A percentile compares a stretch with the other conserved stretches of the same genome.
Evolutionary conservation across 345 rosid species (phyloP).

Genomic region (Lepidium sativum): DNA sequence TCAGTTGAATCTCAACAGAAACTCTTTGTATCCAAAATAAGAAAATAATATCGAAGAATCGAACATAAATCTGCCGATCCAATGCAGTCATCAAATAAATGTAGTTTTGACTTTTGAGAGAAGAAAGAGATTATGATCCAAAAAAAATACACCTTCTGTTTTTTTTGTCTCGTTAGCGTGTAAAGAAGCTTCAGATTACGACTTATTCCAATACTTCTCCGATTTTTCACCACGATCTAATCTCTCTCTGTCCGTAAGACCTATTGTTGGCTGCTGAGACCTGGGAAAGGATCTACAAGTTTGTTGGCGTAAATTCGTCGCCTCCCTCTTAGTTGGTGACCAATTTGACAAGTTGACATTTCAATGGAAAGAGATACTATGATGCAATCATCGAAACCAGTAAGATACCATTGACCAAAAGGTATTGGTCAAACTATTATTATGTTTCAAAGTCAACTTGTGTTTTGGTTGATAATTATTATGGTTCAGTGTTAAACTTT

Average conservation of each 20-base stretch:
- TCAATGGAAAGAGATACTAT: neutral
- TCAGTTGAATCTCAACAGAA: neutral
- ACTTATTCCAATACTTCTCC: neutral
- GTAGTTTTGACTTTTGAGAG: conserved; percentile 12
- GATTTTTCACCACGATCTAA: neutral
- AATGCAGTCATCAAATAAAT: neutral
- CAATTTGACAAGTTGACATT: conserved; percentile 11
- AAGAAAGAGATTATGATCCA: neutral
- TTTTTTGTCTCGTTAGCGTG: neutral
- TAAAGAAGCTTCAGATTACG: conserved; percentile 11
- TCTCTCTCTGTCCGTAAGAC: neutral
- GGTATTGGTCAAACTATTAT: too few relatives aligned
- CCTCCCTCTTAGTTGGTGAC: conserved; percentile 17
- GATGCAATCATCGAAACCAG: conserved; percentile 1
- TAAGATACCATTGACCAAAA: neutral
- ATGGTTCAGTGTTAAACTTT: conserved; percentile 24
- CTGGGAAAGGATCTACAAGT: conserved; percentile 15
- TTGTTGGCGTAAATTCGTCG: conserved; percentile 14
- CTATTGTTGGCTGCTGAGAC: conserved; percentile 18
- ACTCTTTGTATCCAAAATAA: neutral
- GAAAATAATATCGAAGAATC: neutral
- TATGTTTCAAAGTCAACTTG: too few relatives aligned
- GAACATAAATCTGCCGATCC: conserved; percentile 8
- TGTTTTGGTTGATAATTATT: too few relatives aligned
- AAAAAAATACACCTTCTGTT: neutral